A percentile compares a stretch with the other conserved stretches of the same genome.
Evolutionary conservation across 129 eudicot species (phyloP).

Genomic region (Rutidosis leptorrhynchoides): DNA sequence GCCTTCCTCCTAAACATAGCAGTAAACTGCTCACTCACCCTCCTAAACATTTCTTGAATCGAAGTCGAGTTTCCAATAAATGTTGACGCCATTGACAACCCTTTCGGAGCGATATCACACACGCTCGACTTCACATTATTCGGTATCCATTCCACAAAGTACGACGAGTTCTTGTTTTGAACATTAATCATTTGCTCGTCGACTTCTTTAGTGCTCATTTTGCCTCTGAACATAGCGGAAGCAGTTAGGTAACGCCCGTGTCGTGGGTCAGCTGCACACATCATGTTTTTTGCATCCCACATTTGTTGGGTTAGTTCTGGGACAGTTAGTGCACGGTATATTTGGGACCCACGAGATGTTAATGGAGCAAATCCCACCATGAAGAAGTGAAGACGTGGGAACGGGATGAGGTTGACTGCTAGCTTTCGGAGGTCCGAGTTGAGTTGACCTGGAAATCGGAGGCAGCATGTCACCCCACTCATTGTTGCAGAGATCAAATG

Average conservation of each 20-base stretch:
- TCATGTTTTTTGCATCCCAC: slow-evolving; percentile 45
- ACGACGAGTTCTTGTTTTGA: slow-evolving; percentile 32
- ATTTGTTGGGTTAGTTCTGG: slow-evolving; percentile 42
- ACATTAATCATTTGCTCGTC: slow-evolving; percentile 34
- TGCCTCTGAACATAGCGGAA: slow-evolving; percentile 30
- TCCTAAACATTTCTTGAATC: slow-evolving; percentile 54
- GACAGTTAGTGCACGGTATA: slow-evolving; percentile 33
- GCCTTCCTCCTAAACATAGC: neutral
- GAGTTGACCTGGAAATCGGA: slow-evolving; percentile 24
- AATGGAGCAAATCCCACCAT: slow-evolving; percentile 29
- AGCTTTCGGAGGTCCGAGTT: slow-evolving; percentile 35
- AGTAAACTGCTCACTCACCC: slow-evolving; percentile 35
- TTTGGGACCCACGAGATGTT: slow-evolving; percentile 37
- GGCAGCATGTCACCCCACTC: slow-evolving; percentile 30
- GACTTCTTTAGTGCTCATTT: slow-evolving; percentile 34
- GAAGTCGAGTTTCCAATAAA: slow-evolving; percentile 54
- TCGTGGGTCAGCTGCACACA: slow-evolving; percentile 43
- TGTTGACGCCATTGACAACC: slow-evolving; percentile 42
- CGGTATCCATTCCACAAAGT: slow-evolving; percentile 37
- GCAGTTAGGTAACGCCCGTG: slow-evolving; percentile 36
- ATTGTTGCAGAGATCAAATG: slow-evolving; percentile 27
- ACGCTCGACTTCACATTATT: slow-evolving; percentile 32
- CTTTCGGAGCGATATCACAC: slow-evolving; percentile 31
- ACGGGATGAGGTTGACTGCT: slow-evolving; percentile 30
- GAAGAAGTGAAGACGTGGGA: slow-evolving; percentile 37